phyloP scores from a whole-genome alignment of 805 yeast genomes.

The Candida ulmi region DNA sequence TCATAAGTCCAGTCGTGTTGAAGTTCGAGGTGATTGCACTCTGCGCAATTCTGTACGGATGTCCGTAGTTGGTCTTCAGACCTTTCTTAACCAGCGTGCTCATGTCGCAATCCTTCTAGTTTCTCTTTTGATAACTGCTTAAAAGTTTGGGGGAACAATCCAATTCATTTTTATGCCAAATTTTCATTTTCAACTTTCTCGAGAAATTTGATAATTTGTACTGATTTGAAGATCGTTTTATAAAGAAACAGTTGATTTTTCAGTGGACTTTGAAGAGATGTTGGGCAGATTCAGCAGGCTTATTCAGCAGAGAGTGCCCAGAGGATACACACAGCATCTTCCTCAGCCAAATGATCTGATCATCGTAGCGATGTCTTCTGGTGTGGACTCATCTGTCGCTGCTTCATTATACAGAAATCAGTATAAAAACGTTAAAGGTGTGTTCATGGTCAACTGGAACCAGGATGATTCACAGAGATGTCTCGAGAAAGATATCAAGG shows the following conservation, averaged over 20 bases:
- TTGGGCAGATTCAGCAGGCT: background rate
- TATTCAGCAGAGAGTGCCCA: slow-evolving; percentile 9
- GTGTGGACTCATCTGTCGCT: slow-evolving; percentile 90
- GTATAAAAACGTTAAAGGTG: slow-evolving; percentile 62
- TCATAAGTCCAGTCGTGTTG: background rate
- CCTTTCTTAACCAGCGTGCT: too few relatives aligned
- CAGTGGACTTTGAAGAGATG: background rate
- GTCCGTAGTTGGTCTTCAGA: background rate
- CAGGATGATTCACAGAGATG: slow-evolving; percentile 48
- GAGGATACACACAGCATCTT: slow-evolving; percentile 28
- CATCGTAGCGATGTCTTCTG: slow-evolving; percentile 90
- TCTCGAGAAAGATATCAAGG: slow-evolving; percentile 85
- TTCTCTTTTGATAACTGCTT: too few relatives aligned
- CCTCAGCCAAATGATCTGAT: slow-evolving; percentile 56
- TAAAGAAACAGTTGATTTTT: too few relatives aligned
- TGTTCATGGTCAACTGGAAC: slow-evolving; percentile 82
- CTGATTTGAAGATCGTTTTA: too few relatives aligned
- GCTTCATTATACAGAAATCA: slow-evolving; percentile 62
- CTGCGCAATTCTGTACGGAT: background rate
- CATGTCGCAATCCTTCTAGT: too few relatives aligned
- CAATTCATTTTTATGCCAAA: background rate
- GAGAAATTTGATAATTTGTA: background rate
- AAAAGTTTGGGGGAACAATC: background rate
- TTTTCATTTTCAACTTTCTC: background rate
- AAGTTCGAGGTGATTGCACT: background rate